Conservation (phyloP, 495 filamentous ascomycete genomes). For the Delitschia confertaspora region DNA sequence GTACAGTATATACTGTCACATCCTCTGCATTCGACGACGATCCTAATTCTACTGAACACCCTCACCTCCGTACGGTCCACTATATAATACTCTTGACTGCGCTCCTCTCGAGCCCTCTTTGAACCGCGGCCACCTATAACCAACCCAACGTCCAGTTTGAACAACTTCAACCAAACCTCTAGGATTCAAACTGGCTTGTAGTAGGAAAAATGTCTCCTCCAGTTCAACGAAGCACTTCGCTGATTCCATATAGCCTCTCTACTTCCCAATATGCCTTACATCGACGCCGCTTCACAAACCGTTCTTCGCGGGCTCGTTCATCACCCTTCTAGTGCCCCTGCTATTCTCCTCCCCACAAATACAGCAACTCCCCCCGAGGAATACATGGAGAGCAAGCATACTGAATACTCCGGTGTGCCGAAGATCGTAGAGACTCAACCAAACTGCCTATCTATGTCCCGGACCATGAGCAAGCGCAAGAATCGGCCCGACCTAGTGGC, state of each 20-base stretch:
- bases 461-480: conserved; percentile 6
- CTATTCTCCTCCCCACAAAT: conserved; percentile 4
- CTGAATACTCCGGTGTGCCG: background rate
- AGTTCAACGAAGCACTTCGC: too few relatives aligned
- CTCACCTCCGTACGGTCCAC: too few relatives aligned
- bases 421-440: background rate
- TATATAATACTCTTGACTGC: too few relatives aligned
- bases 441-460: background rate
- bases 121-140: background rate
- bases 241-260: too few relatives aligned
- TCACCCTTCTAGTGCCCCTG: conserved; percentile 7
- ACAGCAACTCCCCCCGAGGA: conserved; percentile 7
- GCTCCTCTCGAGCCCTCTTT: too few relatives aligned
- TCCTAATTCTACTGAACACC: too few relatives aligned
- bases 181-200: too few relatives aligned
- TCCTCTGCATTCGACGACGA: too few relatives aligned
- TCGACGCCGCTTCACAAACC: conserved; percentile 12
- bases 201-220: too few relatives aligned
- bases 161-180: too few relatives aligned
- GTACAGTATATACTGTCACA: background rate
- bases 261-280: too few relatives aligned
- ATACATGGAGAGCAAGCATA: conserved; percentile 10
- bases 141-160: background rate
- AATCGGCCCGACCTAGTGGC: conserved; percentile 5
- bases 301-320: conserved; percentile 9